Evolutionary conservation across 768 basidiomycete genomes (phyloP).

Genomic region (Phaffia australis): DNA sequence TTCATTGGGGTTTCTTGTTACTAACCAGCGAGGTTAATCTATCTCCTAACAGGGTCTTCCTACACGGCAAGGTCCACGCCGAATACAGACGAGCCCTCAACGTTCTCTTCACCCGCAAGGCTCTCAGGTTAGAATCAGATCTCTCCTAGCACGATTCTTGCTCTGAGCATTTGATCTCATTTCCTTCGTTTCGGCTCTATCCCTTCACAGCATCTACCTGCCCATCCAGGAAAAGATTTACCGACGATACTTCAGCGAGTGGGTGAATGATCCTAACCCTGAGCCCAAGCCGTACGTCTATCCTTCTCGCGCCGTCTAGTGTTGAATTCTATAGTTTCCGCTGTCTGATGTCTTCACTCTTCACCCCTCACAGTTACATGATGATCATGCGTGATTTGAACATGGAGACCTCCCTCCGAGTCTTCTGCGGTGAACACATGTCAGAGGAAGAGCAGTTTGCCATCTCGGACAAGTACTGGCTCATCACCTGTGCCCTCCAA

Average conservation of each 20-base stretch:
- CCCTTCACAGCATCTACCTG: conserved; percentile 66
- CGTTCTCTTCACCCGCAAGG: conserved; percentile 83
- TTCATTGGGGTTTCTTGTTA: neutral
- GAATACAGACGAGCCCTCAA: conserved; percentile 89
- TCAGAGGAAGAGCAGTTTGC: conserved; percentile 64
- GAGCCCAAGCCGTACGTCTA: conserved; percentile 41
- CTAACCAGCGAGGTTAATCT: neutral
- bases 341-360: neutral
- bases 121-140: conserved; percentile 55
- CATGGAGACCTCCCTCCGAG: conserved; percentile 92
- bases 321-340: neutral
- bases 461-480: conserved; percentile 91
- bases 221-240: conserved; percentile 70
- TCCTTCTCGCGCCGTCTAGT: neutral
- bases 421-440: conserved; percentile 88
- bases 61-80: conserved; percentile 83
- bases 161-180: neutral
- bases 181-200: too few species aligned
- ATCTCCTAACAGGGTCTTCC: conserved; percentile 65
- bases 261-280: conserved; percentile 50
- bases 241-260: conserved; percentile 60
- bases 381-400: conserved; percentile 83
- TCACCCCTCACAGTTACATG: conserved; percentile 52
- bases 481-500: conserved; percentile 85
- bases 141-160: neutral